Base-by-base conservation (phyloP, 441 rosid species). In the Arabidopsis hybrid region DNA sequence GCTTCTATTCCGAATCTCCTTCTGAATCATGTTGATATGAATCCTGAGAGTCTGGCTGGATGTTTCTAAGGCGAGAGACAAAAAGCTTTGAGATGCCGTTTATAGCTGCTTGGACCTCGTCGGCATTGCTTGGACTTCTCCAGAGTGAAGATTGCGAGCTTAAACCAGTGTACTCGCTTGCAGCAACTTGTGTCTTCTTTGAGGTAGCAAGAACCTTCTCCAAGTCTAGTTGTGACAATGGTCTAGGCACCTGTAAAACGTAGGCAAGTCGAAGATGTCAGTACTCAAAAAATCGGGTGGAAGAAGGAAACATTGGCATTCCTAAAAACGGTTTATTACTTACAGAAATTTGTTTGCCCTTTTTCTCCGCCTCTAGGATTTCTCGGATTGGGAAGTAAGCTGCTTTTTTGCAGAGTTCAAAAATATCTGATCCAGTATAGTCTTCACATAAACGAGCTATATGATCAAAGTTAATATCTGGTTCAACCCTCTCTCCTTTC, bases 401-500 rank as follows among this genome's bases (percentile, higher is more conserved):
- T 0, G 99, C 96, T 75, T 91, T 93, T 82, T 95, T 95, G 87
- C 99, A 93, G 46, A 91, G 92, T 43, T 93, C 99, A 47, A 93
- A 91, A 58, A 93, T 87, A 79, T 95, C 97, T 31, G 99, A 93
- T 60, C 99, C 98, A 0, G 92, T 89, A 75, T 79, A 93, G 36
- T 91, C 96, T 72, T 91, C 90, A 32, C 93, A 87, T 75, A 90
- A 75, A 36, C 86, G 55, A 38, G 98, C 98, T 65, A 93, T 50
- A 42, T 65, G 67, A 76, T 95, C 89, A 59, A 60, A 93, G 80
- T 95, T 87, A 29, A 90, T 87, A 74, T 61, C 67, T 0, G 82
- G 81, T 50, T 91, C 89, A 18, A 85, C 81, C 57, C 67, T 82
- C 86, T 95, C 98, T 14, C 87, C 96, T 86, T 87, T 90, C 77